phyloP scores from a whole-genome alignment of 140 eudicot genomes.

The Erigeron philadelphicus region DNA sequence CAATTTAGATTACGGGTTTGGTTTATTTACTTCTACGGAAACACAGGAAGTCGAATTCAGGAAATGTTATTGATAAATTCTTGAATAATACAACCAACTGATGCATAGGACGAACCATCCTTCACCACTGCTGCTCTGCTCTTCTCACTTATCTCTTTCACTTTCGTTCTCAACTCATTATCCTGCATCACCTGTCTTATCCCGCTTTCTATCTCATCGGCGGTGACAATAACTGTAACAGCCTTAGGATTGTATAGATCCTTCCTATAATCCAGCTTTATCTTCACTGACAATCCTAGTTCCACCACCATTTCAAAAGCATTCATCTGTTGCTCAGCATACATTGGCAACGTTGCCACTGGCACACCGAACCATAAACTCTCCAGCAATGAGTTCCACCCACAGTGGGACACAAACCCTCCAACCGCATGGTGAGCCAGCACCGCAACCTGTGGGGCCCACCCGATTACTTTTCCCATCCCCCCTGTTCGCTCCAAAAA shows the following conservation, averaged over 20 bases:
- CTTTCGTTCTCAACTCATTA: constrained; percentile 18
- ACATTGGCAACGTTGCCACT: constrained; percentile 33
- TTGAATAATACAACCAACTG: constrained; percentile 18
- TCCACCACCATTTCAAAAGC: constrained; percentile 44
- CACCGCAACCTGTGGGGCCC: constrained; percentile 39
- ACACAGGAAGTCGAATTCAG: not conserved
- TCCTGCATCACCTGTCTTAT: constrained; percentile 31
- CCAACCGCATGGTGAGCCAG: constrained; percentile 28
- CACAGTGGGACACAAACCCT: constrained; percentile 41
- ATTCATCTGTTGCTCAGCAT: constrained; percentile 35
- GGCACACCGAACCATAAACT: constrained; percentile 46
- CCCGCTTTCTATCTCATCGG: constrained; percentile 32
- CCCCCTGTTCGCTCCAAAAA: constrained; percentile 30
- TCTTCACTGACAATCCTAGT: constrained; percentile 36
- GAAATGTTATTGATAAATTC: constrained; percentile 14
- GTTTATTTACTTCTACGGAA: not conserved
- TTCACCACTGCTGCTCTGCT: constrained; percentile 20
- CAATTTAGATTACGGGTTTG: not conserved
- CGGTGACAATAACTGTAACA: not conserved
- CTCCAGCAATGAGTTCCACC: constrained; percentile 42
- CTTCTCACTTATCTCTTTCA: constrained; percentile 29
- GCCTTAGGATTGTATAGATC: constrained; percentile 1
- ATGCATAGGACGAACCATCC: constrained; percentile 28
- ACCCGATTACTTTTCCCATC: constrained; percentile 37
- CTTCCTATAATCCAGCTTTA: constrained; percentile 31